These are phyloP conservation scores for Vitis hybrid DNA, from an alignment of 177 flowering plant species.

Conservation along the genomic window DNA sequence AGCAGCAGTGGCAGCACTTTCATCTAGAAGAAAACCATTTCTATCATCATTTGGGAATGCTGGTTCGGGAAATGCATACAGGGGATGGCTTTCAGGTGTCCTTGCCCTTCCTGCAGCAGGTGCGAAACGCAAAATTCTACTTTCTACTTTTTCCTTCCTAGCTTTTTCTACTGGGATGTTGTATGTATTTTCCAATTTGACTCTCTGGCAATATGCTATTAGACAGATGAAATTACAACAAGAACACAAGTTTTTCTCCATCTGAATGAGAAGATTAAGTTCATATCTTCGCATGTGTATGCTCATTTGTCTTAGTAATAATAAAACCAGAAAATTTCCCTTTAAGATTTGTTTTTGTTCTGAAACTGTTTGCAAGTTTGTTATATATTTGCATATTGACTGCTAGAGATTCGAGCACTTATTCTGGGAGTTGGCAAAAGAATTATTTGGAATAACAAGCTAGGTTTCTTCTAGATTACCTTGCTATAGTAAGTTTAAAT, in stretches of 20 bases:
- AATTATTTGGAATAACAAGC: too few relatives aligned
- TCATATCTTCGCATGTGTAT: too few relatives aligned
- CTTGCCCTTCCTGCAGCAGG: slow-evolving; percentile 90
- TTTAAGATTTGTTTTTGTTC: neutral
- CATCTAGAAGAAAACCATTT: slow-evolving; percentile 49
- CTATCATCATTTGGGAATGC: slow-evolving; percentile 41
- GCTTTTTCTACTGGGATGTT: neutral
- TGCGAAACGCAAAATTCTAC: slow-evolving; percentile 18
- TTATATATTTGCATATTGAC: too few relatives aligned
- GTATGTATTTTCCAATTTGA: neutral
- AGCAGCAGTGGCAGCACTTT: slow-evolving; percentile 52
- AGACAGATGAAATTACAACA: too few relatives aligned
- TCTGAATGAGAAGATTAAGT: too few relatives aligned
- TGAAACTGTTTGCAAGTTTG: neutral
- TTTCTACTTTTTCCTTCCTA: neutral
- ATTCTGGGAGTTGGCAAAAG: too few relatives aligned
- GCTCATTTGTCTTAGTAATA: too few relatives aligned
- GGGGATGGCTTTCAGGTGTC: slow-evolving; percentile 70
- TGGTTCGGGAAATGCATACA: slow-evolving; percentile 41
- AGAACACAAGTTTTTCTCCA: too few relatives aligned
- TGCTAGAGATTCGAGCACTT: too few relatives aligned
- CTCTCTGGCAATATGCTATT: neutral
- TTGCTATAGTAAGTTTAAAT: too few relatives aligned
- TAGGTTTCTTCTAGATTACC: too few relatives aligned
- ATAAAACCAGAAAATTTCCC: neutral